Evolutionary conservation across 305 asterid genomes (phyloP).

Genomic region (Solanum hybrid): DNA sequence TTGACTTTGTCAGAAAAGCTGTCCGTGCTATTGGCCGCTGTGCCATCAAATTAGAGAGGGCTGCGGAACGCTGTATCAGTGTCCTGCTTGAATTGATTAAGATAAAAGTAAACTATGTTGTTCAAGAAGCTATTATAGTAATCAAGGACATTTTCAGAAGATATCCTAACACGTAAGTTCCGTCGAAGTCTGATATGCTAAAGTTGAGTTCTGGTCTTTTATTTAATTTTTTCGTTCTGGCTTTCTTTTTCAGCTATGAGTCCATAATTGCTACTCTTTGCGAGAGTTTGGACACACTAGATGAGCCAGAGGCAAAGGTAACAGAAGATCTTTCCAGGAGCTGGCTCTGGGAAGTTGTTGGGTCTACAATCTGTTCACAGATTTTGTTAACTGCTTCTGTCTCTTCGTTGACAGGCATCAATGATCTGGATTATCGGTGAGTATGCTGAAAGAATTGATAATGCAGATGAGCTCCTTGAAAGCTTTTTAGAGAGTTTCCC

Average conservation of each 20-base stretch:
- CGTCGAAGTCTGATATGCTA: neutral
- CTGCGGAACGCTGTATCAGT: constrained; percentile 98
- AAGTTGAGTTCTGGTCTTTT: neutral
- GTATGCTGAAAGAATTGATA: constrained; percentile 99
- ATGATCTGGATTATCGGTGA: constrained; percentile 99
- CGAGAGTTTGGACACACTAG: constrained; percentile 97
- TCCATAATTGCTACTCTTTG: constrained; percentile 98
- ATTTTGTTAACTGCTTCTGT: constrained; percentile 5
- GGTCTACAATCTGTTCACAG: constrained; percentile 7
- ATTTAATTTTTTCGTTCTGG: neutral
- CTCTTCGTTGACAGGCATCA: constrained; percentile 63
- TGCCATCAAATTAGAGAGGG: constrained; percentile 99
- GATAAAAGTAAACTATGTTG: constrained; percentile 98
- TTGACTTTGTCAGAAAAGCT: constrained; percentile 97
- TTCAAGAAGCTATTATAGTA: constrained; percentile 98
- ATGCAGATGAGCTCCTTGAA: constrained; percentile 99
- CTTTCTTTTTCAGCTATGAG: constrained; percentile 58
- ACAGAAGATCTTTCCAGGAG: neutral
- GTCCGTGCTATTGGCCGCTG: constrained; percentile 99
- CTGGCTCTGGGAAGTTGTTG: neutral
- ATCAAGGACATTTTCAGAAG: constrained; percentile 97
- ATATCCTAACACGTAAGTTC: constrained; percentile 92
- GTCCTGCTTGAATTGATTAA: constrained; percentile 98
- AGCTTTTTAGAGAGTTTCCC: constrained; percentile 98
- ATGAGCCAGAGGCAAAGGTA: constrained; percentile 99